Percentiles rank a stretch among this genome's conserved stretches.
These are phyloP conservation scores for Linderniella brevidens DNA, from an alignment of 257 asterid genomes.

Conservation along the genomic window DNA sequence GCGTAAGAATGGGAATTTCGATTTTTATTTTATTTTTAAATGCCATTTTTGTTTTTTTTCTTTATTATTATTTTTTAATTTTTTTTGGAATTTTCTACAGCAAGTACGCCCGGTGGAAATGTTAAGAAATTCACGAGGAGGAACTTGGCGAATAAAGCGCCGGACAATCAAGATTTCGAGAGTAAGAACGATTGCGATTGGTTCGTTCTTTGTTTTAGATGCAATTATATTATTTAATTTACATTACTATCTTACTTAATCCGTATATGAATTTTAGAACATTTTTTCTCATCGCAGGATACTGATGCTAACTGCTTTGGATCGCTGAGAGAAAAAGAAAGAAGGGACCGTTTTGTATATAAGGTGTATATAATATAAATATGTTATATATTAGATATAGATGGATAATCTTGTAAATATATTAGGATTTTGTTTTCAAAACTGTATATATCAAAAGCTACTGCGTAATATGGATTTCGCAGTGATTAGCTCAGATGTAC, in stretches of 20 bases:
- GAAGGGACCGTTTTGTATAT: slow-evolving; percentile 9
- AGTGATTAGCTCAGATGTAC: no score
- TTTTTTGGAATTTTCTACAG: slow-evolving; percentile 9
- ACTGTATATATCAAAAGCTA: no score
- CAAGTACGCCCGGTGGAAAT: slow-evolving; percentile 41
- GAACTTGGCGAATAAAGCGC: slow-evolving; percentile 15
- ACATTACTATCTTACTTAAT: background rate
- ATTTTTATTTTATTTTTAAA: background rate
- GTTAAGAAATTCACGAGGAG: slow-evolving; percentile 39
- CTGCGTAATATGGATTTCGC: no score
- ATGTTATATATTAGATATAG: no score
- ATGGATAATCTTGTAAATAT: no score
- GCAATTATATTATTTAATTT: background rate
- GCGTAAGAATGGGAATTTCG: slow-evolving; percentile 21
- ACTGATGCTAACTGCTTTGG: slow-evolving; percentile 39
- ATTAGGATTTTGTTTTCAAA: no score
- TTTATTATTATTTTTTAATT: background rate
- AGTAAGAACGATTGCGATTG: slow-evolving; percentile 41
- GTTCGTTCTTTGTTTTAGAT: slow-evolving; percentile 16
- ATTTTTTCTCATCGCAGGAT: slow-evolving; percentile 28
- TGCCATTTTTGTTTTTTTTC: background rate
- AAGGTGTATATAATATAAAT: no score
- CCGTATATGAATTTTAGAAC: background rate
- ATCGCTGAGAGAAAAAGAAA: slow-evolving; percentile 25
- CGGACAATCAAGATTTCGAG: slow-evolving; percentile 19